Conservation (phyloP, 495 filamentous ascomycete species). For the Talaromyces nanjingensis region DNA sequence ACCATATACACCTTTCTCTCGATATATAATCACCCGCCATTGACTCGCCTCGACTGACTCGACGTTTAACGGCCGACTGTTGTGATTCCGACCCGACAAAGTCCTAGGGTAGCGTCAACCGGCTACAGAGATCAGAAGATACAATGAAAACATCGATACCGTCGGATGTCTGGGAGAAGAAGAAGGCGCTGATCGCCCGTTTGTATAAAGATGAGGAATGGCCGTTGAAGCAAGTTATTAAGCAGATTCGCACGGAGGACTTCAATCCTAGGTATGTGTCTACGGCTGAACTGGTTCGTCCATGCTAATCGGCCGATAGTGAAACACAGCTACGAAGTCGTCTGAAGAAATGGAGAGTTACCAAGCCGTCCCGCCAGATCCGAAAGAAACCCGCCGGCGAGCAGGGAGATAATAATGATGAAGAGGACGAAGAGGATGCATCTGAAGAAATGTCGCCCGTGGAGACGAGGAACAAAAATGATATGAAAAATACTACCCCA, state of each 20-base stretch:
- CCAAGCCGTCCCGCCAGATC: slow-evolving; percentile 41
- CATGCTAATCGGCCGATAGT: slow-evolving; percentile 14
- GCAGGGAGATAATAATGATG: slow-evolving; percentile 20
- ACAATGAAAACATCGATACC: slow-evolving; percentile 43
- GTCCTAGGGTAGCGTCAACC: background rate
- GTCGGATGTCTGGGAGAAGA: slow-evolving; percentile 43
- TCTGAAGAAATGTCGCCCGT: slow-evolving; percentile 6
- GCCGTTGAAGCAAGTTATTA: slow-evolving; percentile 44
- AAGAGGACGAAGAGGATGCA: slow-evolving; percentile 6
- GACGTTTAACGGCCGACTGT: background rate
- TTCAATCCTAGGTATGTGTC: slow-evolving; percentile 40
- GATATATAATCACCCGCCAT: background rate
- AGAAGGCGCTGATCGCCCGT: slow-evolving; percentile 39
- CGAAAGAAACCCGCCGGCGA: slow-evolving; percentile 34
- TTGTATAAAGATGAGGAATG: slow-evolving; percentile 45
- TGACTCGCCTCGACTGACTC: background rate
- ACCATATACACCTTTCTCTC: background rate
- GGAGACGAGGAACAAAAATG: background rate
- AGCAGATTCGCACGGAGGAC: slow-evolving; percentile 40
- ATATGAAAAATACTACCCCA: slow-evolving; percentile 13
- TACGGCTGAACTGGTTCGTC: background rate
- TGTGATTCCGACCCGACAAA: background rate
- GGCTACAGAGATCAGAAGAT: background rate
- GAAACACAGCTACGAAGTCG: slow-evolving; percentile 42
- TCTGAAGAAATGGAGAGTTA: slow-evolving; percentile 44